These are phyloP conservation scores for Syncephalastrum racemosum DNA, from an alignment of 371 early-diverging fungal genomes.

Conservation along the genomic window DNA sequence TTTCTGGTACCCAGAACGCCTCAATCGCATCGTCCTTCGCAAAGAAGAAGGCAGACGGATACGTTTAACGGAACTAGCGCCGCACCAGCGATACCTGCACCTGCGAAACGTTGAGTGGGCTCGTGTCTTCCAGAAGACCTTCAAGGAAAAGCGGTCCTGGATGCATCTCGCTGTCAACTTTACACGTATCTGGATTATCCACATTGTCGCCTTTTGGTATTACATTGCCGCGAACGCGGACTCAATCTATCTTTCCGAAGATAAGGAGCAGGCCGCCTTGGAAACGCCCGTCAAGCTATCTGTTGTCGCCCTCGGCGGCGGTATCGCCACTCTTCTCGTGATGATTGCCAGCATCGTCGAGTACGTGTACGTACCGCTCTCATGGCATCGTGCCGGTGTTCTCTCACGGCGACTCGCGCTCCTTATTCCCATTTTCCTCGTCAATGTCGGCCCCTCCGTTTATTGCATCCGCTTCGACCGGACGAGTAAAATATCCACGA, in stretches of 20 bases:
- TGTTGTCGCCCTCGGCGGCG: conserved; percentile 70
- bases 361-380: conserved; percentile 67
- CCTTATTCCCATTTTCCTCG: conserved; percentile 54
- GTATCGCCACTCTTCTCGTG: conserved; percentile 63
- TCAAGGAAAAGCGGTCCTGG: conserved; percentile 82
- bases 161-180: conserved; percentile 84
- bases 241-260: conserved; percentile 50
- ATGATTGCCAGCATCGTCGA: conserved; percentile 68
- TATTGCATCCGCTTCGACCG: conserved; percentile 53
- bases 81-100: conserved; percentile 58
- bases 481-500: conserved; percentile 38
- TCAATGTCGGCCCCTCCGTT: conserved; percentile 69
- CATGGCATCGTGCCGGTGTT: conserved; percentile 55
- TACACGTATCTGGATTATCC: conserved; percentile 83
- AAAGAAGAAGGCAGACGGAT: conserved; percentile 43
- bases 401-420: conserved; percentile 63
- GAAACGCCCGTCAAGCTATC: conserved; percentile 56
- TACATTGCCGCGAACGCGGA: conserved; percentile 71
- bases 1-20: conserved; percentile 74
- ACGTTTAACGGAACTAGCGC: conserved; percentile 55
- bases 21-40: conserved; percentile 55
- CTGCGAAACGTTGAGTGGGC: conserved; percentile 69
- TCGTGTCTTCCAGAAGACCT: conserved; percentile 76
- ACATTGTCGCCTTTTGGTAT: conserved; percentile 78
- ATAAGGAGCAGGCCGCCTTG: conserved; percentile 20